phyloP scores from a whole-genome alignment of 805 yeast species.

The Sugiyamaella americana region DNA sequence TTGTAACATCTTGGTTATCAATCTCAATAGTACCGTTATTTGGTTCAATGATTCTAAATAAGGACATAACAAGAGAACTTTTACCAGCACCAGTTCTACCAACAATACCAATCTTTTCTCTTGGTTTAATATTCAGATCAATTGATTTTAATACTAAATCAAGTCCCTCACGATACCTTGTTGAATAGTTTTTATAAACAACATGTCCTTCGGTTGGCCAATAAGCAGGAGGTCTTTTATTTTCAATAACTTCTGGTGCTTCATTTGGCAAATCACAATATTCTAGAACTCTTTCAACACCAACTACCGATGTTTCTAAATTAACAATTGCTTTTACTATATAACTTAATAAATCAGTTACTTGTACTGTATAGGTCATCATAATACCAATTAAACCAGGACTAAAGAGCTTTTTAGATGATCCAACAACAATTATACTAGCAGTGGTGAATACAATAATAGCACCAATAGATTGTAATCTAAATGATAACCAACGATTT shows the following conservation, averaged over 20 bases:
- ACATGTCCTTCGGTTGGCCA: constrained; percentile 73
- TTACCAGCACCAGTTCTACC: constrained; percentile 92
- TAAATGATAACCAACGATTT: constrained; percentile 87
- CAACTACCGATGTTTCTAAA: constrained; percentile 86
- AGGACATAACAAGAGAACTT: constrained; percentile 70
- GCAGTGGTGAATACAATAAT: constrained; percentile 74
- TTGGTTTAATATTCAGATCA: constrained; percentile 59
- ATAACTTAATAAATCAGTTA: constrained; percentile 83
- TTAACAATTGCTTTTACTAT: constrained; percentile 90
- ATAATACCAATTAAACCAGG: constrained; percentile 89
- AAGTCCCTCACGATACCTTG: constrained; percentile 62
- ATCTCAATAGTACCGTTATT: constrained; percentile 45
- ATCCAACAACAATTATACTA: constrained; percentile 56
- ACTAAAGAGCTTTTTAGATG: constrained; percentile 43
- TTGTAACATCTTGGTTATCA: constrained; percentile 49
- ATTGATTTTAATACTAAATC: constrained; percentile 65
- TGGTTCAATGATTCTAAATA: constrained; percentile 55
- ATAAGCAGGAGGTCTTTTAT: constrained; percentile 52
- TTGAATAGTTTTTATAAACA: constrained; percentile 59
- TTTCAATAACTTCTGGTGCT: constrained; percentile 61
- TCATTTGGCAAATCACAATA: constrained; percentile 41
- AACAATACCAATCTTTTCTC: constrained; percentile 76
- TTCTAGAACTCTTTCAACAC: constrained; percentile 54
- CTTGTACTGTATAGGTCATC: constrained; percentile 76
- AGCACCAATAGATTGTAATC: constrained; percentile 81